Base-by-base conservation (phyloP, 2,329 filamentous ascomycete species). In the Curvularia sp. region DNA sequence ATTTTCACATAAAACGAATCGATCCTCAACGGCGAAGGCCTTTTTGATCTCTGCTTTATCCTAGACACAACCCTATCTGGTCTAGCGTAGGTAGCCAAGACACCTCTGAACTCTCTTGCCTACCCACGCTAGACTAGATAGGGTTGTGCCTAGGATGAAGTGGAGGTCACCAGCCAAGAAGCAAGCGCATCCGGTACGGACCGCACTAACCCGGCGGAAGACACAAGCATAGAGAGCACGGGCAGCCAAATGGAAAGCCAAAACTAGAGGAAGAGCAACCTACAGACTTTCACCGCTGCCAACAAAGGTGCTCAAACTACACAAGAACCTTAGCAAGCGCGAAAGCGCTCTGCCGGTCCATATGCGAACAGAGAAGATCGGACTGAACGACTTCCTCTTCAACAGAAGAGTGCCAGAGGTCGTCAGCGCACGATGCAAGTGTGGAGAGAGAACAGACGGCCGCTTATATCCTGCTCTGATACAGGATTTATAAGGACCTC, bases 321-420 rank as follows among this genome's bases (percentile, higher is more conserved):
- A 64, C 47, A n/a, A 63, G 46, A 46, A 57, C 28, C 61, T 61
- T 13, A 65, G 26, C 18, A 63, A 65, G 31, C 39, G 55, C 39
- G 15, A 64, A 26, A 66, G 61, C 53, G 38, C 57, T 12, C 54
- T 63, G 13, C 59, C 62, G 1, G 56, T 64, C 28, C 53, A 66
- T 53, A 30, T 62, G 18, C 31, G 55, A 24, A 64, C 56, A 3
- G 58, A 66, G 49, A 66, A 68, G 43, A 66, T 66, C 20, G 8
- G 6, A 39, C n/a, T 20, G 3, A 39, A 18, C 35, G n/a, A 39
- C 35, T 39, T 39, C 35, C 35, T 39, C 35, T 39, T 38, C n/a
- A 20, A 20, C 35, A 12, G 35, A 39, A 39, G 35, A 39, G 35
- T 39, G n/a, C n/a, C n/a, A 39, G 15, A 39, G 5, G 35, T 39